Conservation (phyloP, 2,329 filamentous ascomycete species). For the Penicillium sp. region DNA sequence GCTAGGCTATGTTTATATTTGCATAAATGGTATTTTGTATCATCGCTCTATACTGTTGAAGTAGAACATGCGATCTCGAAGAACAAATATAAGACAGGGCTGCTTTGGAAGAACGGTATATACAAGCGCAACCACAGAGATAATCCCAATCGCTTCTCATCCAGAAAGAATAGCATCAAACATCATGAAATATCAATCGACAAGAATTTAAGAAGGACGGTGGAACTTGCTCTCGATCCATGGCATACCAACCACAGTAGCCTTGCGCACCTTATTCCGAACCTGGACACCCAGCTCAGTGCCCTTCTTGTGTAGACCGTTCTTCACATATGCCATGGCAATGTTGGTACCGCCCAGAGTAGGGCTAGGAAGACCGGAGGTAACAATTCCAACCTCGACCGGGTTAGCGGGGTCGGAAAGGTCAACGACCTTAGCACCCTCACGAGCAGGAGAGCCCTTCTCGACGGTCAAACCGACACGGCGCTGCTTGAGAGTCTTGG, state of each 20-base stretch:
- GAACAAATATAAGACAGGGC: neutral
- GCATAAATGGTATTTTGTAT: neutral
- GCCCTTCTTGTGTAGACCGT: slow-evolving; percentile 80
- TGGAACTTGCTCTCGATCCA: slow-evolving; percentile 82
- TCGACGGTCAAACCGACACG: slow-evolving; percentile 82
- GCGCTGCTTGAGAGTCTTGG: slow-evolving; percentile 69
- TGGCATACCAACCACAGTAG: slow-evolving; percentile 83
- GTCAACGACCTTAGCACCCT: slow-evolving; percentile 79
- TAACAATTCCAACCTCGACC: slow-evolving; percentile 72
- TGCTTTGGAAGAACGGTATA: neutral
- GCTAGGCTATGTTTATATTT: neutral
- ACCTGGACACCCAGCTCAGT: slow-evolving; percentile 80
- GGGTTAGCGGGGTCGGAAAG: slow-evolving; percentile 55
- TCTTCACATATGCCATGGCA: slow-evolving; percentile 89
- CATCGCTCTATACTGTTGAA: slow-evolving; percentile 2
- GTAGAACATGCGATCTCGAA: neutral
- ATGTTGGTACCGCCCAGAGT: slow-evolving; percentile 82
- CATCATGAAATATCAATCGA: neutral
- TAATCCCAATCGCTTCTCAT: slow-evolving; percentile 5
- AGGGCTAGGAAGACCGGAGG: slow-evolving; percentile 88
- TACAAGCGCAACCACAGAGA: slow-evolving; percentile 14
- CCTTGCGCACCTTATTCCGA: slow-evolving; percentile 75
- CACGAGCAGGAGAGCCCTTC: slow-evolving; percentile 80
- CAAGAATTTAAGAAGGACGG: slow-evolving; percentile 33
- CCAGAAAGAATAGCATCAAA: slow-evolving; percentile 2